Conservation (phyloP, 306 rosid species). For the Purshia tridentata region DNA sequence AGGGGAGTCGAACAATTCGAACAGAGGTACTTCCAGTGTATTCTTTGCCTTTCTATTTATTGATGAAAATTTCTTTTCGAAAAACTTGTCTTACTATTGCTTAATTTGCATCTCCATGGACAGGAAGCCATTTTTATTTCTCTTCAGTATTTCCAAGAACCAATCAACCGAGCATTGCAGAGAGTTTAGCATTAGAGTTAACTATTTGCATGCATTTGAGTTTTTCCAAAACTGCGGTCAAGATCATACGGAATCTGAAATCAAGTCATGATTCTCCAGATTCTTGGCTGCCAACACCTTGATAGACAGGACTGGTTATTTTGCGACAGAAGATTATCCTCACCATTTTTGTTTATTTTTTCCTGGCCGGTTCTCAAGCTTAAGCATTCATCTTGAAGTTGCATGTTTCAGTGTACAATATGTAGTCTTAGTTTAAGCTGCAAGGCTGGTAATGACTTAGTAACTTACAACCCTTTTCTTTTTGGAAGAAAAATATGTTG, state of each 20-base stretch:
- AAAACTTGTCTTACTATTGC: neutral
- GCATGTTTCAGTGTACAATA: neutral
- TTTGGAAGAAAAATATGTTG: neutral
- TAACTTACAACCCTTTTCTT: neutral
- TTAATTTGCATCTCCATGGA: slow-evolving; percentile 28
- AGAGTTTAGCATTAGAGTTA: slow-evolving; percentile 27
- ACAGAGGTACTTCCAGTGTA: slow-evolving; percentile 62
- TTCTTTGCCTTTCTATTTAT: slow-evolving; percentile 11
- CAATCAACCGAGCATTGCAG: slow-evolving; percentile 59
- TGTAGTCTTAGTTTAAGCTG: neutral
- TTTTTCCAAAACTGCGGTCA: neutral
- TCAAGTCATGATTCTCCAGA: neutral
- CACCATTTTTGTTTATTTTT: neutral
- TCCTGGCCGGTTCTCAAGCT: neutral
- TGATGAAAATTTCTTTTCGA: neutral
- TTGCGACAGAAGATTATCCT: neutral
- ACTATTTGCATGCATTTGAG: neutral
- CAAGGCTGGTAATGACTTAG: neutral
- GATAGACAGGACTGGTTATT: neutral
- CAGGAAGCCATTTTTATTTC: slow-evolving; percentile 92
- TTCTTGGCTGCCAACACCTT: neutral
- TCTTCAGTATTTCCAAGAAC: slow-evolving; percentile 94
- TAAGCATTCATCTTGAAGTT: neutral
- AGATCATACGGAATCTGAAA: neutral
- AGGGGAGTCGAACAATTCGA: slow-evolving; percentile 97